Base-by-base conservation (phyloP, 1,284 basidiomycete genomes). In the Trichosporon ovoides region DNA sequence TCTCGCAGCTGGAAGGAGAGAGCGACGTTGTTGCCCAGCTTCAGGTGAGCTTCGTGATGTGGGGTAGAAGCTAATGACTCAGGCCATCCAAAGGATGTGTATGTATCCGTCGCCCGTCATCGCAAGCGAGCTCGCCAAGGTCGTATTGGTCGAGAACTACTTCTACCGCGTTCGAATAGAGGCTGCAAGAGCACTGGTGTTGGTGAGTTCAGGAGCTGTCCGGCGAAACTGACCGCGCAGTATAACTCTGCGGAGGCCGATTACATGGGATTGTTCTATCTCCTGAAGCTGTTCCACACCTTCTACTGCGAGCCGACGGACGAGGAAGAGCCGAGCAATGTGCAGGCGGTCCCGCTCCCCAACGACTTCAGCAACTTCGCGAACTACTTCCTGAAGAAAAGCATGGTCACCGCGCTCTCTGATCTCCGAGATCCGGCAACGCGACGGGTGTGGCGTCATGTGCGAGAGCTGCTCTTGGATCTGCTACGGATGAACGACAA, bases 1-100 rank as follows among this genome's bases (percentile, higher is more conserved):
- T 97, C 52, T 92, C 88, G 56, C 96, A 98, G 75, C 81, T 99
- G 50, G 91, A 97, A 77, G 83, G 94, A 55, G 96, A 99, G 75
- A 82, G 93, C 61, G 96, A 99, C 77, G 95, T 98, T n/a, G 88
- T 97, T 20, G 96, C 96, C 2, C 94, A 98, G 75, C 80, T 96
- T 12, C 92, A 97, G 86, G 93, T 90, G 70, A 68, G 84, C 77
- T 33, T 2, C 14, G n/a, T n/a, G n/a, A n/a, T 18, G 2, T 7
- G 0, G 1, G 12, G 6, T 12, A n/a, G 0, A 20, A 31, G 51
- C 35, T 53, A 5, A 61, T 34, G 61, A 34, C 43, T 19, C 33
- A 95, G 91, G 92, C 93, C 9, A 84, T 97, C 14, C 81, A 87
- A 68, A 89, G 90, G 2, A 82, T 98, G 49, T 82, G 87, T 10